Percentiles rank a stretch among this genome's conserved stretches.
Evolutionary conservation across 2,329 filamentous ascomycete genomes (phyloP).

Genomic region (Magnaporthiopsis rhizophila): DNA sequence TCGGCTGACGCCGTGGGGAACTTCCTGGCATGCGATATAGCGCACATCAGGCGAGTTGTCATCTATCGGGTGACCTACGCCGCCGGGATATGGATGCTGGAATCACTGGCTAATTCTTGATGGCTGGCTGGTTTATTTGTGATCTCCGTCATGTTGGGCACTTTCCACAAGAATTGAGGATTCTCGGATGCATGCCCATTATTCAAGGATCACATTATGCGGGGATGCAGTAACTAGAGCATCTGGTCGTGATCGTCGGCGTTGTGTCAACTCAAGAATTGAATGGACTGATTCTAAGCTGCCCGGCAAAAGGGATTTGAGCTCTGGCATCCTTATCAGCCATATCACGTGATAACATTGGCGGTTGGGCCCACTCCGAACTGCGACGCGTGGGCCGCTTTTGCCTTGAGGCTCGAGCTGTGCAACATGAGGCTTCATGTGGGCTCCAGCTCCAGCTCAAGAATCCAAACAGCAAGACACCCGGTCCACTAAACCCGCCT

Average conservation of each 20-base stretch:
- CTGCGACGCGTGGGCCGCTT: slow-evolving; percentile 8
- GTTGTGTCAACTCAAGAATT: not conserved
- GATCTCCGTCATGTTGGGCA: not conserved
- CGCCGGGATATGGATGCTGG: not conserved
- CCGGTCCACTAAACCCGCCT: too few relatives aligned
- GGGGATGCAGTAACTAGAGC: not conserved
- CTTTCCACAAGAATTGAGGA: not conserved
- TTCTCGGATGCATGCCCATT: not conserved
- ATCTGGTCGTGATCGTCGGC: too few relatives aligned
- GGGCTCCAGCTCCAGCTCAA: not conserved
- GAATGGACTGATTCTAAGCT: not conserved
- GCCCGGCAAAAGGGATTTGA: too few relatives aligned
- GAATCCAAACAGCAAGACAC: not conserved
- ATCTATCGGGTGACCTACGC: not conserved
- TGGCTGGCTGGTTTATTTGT: not conserved
- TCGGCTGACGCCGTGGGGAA: not conserved
- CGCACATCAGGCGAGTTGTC: not conserved
- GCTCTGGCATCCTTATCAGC: not conserved
- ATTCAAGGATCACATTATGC: not conserved
- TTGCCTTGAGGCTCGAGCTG: slow-evolving; percentile 6
- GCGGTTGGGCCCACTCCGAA: not conserved
- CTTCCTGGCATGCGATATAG: too few relatives aligned
- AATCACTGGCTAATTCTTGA: not conserved
- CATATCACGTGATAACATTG: not conserved
- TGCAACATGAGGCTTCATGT: not conserved